Evolutionary conservation across 1,139 yeast species (phyloP).

Genomic region (Scheffersomyces cryptocercus): DNA sequence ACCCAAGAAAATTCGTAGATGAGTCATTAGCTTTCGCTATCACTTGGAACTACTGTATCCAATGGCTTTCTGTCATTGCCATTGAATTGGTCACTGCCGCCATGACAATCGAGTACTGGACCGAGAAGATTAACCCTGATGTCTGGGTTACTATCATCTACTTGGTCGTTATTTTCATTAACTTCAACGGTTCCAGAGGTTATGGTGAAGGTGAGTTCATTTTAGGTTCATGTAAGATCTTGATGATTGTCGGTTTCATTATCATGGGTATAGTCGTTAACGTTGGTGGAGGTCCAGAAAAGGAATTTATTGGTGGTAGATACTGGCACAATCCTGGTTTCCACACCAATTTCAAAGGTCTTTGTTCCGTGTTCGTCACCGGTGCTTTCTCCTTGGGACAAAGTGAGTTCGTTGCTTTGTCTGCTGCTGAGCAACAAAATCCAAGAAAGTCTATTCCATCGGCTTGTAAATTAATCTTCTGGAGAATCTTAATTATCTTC

Average conservation of each 20-base stretch:
- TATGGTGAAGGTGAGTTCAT: conserved; percentile 37
- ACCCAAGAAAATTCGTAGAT: conserved; percentile 39
- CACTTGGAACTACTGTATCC: conserved; percentile 45
- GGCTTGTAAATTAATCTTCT: conserved; percentile 43
- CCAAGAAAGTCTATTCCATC: conserved; percentile 43
- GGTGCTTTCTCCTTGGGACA: conserved; percentile 48
- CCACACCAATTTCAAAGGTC: conserved; percentile 36
- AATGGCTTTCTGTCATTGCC: conserved; percentile 43
- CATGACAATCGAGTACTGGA: conserved; percentile 38
- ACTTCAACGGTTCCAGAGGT: conserved; percentile 31
- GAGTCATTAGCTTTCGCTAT: conserved; percentile 41
- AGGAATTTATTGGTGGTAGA: conserved; percentile 28
- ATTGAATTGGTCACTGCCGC: conserved; percentile 43
- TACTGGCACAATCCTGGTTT: conserved; percentile 33
- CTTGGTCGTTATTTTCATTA: conserved; percentile 23
- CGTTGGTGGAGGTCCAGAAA: conserved; percentile 27
- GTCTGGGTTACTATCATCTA: conserved; percentile 31
- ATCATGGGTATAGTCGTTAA: conserved; percentile 32
- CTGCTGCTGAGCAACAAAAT: conserved; percentile 43
- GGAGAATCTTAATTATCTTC: conserved; percentile 40
- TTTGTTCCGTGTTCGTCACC: conserved; percentile 40
- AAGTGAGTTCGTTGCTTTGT: conserved; percentile 42
- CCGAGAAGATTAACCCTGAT: conserved; percentile 25
- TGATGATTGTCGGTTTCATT: conserved; percentile 26
- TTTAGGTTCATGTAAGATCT: conserved; percentile 23